A percentile compares a stretch with the other conserved stretches of the same genome.
These are phyloP conservation scores for Clarireedia homoeocarpa DNA, from an alignment of 2,329 filamentous ascomycete species.

Conservation along the genomic window DNA sequence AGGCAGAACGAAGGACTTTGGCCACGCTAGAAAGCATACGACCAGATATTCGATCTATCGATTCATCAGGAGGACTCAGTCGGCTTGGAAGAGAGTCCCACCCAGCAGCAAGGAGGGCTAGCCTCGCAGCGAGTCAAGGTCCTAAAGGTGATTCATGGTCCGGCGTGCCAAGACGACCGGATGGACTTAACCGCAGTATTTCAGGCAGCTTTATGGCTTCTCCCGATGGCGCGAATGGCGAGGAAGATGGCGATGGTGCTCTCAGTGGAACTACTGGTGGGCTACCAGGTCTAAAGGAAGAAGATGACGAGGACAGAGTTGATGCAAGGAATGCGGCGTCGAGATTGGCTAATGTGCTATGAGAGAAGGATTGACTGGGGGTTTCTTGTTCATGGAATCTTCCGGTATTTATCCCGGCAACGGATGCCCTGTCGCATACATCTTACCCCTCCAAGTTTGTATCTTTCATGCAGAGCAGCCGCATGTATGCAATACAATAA, in stretches of 20 bases:
- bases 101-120: slow-evolving; percentile 63
- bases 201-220: slow-evolving; percentile 64
- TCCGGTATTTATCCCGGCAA: slow-evolving; percentile 6
- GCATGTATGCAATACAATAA: slow-evolving; percentile 11
- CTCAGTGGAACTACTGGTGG: slow-evolving; percentile 32
- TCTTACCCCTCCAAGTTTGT: slow-evolving; percentile 9
- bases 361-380: neutral
- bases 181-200: slow-evolving; percentile 69
- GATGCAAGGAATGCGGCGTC: slow-evolving; percentile 95
- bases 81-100: slow-evolving; percentile 84
- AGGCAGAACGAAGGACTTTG: slow-evolving; percentile 85
- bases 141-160: slow-evolving; percentile 99
- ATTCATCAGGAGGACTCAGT: slow-evolving; percentile 81
- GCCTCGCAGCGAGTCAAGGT: slow-evolving; percentile 80
- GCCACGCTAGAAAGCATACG: slow-evolving; percentile 90
- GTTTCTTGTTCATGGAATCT: neutral
- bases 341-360: slow-evolving; percentile 44
- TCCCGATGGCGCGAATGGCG: slow-evolving; percentile 53
- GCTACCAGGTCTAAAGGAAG: slow-evolving; percentile 58
- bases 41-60: slow-evolving; percentile 87
- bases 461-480: slow-evolving; percentile 7
- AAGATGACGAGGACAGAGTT: slow-evolving; percentile 87
- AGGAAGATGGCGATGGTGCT: slow-evolving; percentile 35
- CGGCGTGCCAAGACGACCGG: slow-evolving; percentile 71
- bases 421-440: slow-evolving; percentile 1